Evolutionary conservation across 2,329 filamentous ascomycete species (phyloP), one percentile per base, ranked within the genome.

Genomic region (Drechslerella dactyloides): DNA sequence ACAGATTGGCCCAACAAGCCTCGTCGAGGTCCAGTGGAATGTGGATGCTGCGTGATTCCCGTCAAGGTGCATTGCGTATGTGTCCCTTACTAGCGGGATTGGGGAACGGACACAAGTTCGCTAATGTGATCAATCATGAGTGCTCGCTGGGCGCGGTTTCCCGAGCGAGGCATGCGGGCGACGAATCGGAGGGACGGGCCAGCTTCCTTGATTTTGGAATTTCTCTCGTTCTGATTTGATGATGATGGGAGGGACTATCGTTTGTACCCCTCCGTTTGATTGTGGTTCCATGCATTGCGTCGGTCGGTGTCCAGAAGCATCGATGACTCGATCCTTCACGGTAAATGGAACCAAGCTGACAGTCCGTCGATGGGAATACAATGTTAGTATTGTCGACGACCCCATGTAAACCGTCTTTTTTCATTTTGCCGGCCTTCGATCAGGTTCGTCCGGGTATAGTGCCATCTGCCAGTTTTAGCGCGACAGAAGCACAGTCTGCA

Each of bases 291-390:
- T 13, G 13, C 3, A 3, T n/a, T n/a, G 13, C 3, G 5, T 50
- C 11, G 21, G 42, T 54, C 56, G 42, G 44, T 30, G 48, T 72
- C 68, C 42, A 72, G 60, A 65, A 65, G 51, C 30, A 61, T 61
- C 68, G 68, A 72, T 72, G 68, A 72, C 60, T 72, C 68, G 68
- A 72, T 72, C 68, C 68, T 72, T 72, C 68, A 72, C 68, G 58
- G 58, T 56, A 69, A 63, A 33, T 63, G 40, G 24, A 37, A 56
- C 19, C 11, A 27, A 57, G 40, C 17, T 24, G 42, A 24, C 21
- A 24, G 60, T 42, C 57, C 68, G 60, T 72, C 54, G 23, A 53
- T 5, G n/a, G 19, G 44, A 37, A 7, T 10, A 44, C 5, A 44
- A 50, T 15, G 44, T 11, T 27, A 33, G 52, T 11, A 53, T 23